Conservation (phyloP, 768 basidiomycete species). For the Pleurotus sapidus region DNA sequence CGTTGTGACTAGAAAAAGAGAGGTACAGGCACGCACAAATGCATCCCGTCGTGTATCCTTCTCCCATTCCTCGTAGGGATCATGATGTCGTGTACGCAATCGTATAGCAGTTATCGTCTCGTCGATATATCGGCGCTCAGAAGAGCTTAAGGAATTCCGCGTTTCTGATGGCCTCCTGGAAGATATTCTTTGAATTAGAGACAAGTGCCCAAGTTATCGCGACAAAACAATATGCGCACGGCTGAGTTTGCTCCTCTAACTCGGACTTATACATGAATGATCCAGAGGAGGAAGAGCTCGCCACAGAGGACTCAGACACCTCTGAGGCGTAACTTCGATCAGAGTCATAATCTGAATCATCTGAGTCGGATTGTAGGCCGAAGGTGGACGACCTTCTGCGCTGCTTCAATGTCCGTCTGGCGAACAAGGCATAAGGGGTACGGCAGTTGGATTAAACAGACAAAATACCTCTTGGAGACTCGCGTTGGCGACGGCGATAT, state of each 20-base stretch:
- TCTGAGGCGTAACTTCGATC: constrained; percentile 23
- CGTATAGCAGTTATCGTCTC: constrained; percentile 53
- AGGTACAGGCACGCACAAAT: constrained; percentile 34
- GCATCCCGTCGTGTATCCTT: constrained; percentile 48
- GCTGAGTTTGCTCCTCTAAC: constrained; percentile 30
- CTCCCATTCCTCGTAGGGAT: constrained; percentile 60
- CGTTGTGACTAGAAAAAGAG: neutral
- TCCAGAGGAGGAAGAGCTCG: constrained; percentile 28
- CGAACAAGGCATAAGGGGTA: constrained; percentile 1
- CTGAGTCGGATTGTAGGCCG: constrained; percentile 41
- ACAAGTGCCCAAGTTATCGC: neutral
- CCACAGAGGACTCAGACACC: constrained; percentile 20
- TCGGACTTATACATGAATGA: constrained; percentile 44
- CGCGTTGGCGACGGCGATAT: constrained; percentile 41
- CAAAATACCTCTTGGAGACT: neutral
- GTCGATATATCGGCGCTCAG: constrained; percentile 40
- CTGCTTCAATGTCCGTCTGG: constrained; percentile 10
- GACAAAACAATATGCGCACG: constrained; percentile 27
- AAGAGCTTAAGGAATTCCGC: constrained; percentile 27
- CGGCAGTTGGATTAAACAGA: neutral
- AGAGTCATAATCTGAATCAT: constrained; percentile 38
- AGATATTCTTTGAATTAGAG: neutral
- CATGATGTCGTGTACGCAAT: constrained; percentile 46
- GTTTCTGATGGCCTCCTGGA: constrained; percentile 21
- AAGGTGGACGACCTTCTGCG: constrained; percentile 47